Evolutionary conservation across 2,329 filamentous ascomycete species (phyloP), one percentile per base, ranked within the genome.

Genomic region (Penicillium thymicola): DNA sequence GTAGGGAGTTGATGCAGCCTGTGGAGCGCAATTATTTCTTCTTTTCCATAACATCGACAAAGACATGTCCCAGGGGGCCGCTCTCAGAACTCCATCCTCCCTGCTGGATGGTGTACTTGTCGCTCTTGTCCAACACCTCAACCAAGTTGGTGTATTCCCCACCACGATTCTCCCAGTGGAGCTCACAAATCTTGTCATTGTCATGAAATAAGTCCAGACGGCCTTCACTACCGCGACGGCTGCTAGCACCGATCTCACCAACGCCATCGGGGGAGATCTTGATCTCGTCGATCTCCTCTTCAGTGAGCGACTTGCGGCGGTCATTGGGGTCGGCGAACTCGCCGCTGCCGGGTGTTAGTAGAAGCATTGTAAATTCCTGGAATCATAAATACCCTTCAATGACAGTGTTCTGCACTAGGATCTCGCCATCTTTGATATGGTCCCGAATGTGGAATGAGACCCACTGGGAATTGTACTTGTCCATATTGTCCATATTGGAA

Each of bases 121-220:
- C 53, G 49, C 51, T 65, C 16, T 51, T 51, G 23, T 71, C 68
- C 44, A 69, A 34, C 51, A 65, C 59, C 55, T 71, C 69, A 27
- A 71, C 67, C 18, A 67, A 37, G 25, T 71, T 71, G 44, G 51
- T 18, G 27, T 42, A 40, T 5, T 62, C 55, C 23, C 63, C 65
- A n/a, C 60, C 56, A 23, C 68, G 65, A 52, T 71, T 70, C 51
- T 71, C 69, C 69, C 69, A 71, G 50, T 71, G 68, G 18, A 71
- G 60, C 46, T 71, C 68, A 45, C 68, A 71, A 34, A 71, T 71
- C 61, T 71, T 71, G 46, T 52, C 51, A 32, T 70, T 57, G 53
- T 61, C 66, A 49, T 71, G 65, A 59, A 70, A 71, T 23, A 71
- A 56, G 51, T 71, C 69, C 38, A 71, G 58, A 28, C 68, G 67